phyloP scores from a whole-genome alignment of 2,329 filamentous ascomycete genomes.

The Aquanectria penicillioides region DNA sequence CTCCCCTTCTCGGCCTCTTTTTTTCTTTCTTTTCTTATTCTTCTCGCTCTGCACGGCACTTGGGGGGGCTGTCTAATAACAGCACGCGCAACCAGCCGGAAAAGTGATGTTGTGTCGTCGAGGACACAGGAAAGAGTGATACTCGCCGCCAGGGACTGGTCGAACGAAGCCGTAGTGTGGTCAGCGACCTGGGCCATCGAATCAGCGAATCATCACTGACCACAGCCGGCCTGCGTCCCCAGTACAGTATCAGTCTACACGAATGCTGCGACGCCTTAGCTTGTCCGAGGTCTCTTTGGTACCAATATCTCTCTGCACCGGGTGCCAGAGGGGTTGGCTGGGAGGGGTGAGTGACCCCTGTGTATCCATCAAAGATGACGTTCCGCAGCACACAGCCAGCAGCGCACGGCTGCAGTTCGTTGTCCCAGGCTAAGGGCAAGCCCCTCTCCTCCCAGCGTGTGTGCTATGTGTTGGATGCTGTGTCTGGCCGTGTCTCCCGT shows the following conservation, averaged over 20 bases:
- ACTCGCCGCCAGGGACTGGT: background rate
- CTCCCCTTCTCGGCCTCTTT: background rate
- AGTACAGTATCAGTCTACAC: background rate
- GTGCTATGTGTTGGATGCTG: too few relatives aligned
- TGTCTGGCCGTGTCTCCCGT: background rate
- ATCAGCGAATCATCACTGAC: constrained; percentile 20
- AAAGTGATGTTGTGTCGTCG: constrained; percentile 18
- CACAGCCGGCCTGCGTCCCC: background rate
- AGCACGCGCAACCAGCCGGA: constrained; percentile 36
- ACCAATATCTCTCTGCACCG: background rate
- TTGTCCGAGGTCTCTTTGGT: background rate
- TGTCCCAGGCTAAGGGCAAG: constrained; percentile 13
- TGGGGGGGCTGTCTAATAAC: constrained; percentile 46
- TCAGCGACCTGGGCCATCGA: background rate
- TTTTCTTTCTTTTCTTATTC: background rate
- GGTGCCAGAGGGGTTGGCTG: constrained; percentile 1
- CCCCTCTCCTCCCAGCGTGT: background rate
- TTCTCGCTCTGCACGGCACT: constrained; percentile 20
- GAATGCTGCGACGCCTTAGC: constrained; percentile 1
- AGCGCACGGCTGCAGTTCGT: constrained; percentile 25
- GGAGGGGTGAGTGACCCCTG: constrained; percentile 17
- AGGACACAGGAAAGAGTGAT: constrained; percentile 15
- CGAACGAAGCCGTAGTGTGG: constrained; percentile 5
- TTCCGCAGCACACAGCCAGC: constrained; percentile 26
- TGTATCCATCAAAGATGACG: constrained; percentile 23